Evolutionary conservation across 192 early-diverging fungal genomes (phyloP), one percentile per base, ranked within the genome.

Genomic region (Podila epigama): DNA sequence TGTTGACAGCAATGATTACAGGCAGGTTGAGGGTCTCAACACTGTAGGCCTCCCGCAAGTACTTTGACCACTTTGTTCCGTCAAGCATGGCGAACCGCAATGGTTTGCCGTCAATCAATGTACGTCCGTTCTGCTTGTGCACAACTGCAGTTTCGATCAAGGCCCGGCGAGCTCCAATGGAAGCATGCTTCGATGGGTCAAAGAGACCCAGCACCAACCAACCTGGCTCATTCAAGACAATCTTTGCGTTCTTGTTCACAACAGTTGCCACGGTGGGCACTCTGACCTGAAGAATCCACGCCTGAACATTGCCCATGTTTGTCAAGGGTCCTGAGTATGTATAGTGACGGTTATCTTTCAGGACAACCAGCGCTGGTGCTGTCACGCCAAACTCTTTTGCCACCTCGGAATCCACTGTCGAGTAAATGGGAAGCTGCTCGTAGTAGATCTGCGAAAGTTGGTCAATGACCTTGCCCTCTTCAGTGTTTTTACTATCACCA

Each of bases 201-300:
- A 94, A 70, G 3, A 94, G 61, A 4, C 81, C 86, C 64, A 96
- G 70, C 0, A 93, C 84, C 2, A 95, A 72, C 53, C 87, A 79
- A 51, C 87, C 83, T 22, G 88, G 79, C 51, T 88, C 83, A 33
- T 89, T 84, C 67, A 96, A 83, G 67, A 94, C 84, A 2, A 85
- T 82, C 35, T 91, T 88, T 16, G 91, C 82, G 63, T 94, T 95
- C 29, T 83, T 81, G 56, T 85, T 82, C n/a, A 80, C 82, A 18
- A 96, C 66, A 34, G 85, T 75, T 2, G 90, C 82, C 12, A 93
- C 85, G 28, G 92, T 66, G 15, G 92, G 88, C 61, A 87, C 84
- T 50, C 90, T 89, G 73, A 92, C 87, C 35, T 68, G 79, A 18
- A 86, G 79, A 56, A 93, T 87, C 88, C 88, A 93, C 55, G 81